phyloP scores from a whole-genome alignment of 345 rosid species.

The Citrus medica region DNA sequence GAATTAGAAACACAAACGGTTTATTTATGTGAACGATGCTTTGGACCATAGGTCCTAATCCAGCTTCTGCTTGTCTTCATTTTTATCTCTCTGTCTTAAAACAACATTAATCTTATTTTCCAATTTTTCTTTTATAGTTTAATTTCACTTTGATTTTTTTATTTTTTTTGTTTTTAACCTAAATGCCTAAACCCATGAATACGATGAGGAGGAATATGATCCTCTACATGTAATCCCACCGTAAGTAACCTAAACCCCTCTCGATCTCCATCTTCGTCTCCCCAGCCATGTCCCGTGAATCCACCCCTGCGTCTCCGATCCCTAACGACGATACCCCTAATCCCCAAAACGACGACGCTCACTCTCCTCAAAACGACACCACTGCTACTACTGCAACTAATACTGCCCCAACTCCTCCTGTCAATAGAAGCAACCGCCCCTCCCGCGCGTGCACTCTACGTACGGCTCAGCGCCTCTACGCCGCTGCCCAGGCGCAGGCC shows the following conservation, averaged over 20 bases:
- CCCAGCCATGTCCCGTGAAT: conserved; percentile 43
- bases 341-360: conserved; percentile 30
- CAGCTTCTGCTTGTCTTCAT: conserved; percentile 1
- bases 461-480: conserved; percentile 74
- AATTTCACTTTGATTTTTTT: too few relatives aligned
- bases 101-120: background rate
- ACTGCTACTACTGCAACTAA: conserved; percentile 13
- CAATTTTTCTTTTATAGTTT: too few relatives aligned
- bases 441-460: conserved; percentile 94
- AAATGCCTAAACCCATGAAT: conserved; percentile 22
- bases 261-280: conserved; percentile 36
- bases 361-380: conserved; percentile 25
- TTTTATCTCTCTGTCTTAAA: background rate
- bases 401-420: conserved; percentile 11
- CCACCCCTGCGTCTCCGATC: conserved; percentile 52
- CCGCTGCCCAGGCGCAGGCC: conserved; percentile 30
- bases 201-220: background rate
- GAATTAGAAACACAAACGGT: background rate
- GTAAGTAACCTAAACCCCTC: conserved; percentile 32
- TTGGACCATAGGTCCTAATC: conserved; percentile 24
- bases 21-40: conserved; percentile 14
- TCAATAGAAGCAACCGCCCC: conserved; percentile 73
- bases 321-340: conserved; percentile 28
- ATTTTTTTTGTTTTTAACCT: background rate
- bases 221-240: conserved; percentile 33